Evolutionary conservation across 2,329 filamentous ascomycete species (phyloP).

Genomic region (Paecilomyces dactylethromorphus): DNA sequence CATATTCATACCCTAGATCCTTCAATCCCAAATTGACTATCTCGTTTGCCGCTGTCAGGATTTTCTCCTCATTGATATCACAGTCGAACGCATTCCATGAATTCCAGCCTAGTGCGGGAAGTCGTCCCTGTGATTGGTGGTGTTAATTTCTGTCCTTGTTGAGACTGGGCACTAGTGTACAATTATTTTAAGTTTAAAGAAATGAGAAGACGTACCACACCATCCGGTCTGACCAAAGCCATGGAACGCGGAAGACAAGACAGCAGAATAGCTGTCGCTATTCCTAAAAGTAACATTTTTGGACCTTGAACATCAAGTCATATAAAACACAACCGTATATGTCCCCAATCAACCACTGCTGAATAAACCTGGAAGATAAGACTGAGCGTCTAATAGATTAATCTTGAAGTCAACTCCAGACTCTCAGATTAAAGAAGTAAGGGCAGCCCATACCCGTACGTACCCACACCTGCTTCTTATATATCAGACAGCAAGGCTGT

Average conservation of each 20-base stretch:
- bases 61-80: conserved; percentile 39
- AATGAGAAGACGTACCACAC: conserved; percentile 15
- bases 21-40: conserved; percentile 41
- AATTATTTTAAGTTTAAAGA: background rate
- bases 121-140: conserved; percentile 12
- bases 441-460: no score
- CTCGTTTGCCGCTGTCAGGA: conserved; percentile 41
- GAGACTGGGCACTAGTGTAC: no score
- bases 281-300: conserved; percentile 1
- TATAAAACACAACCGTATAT: background rate
- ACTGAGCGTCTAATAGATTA: no score
- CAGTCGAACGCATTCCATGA: conserved; percentile 44
- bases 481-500: no score
- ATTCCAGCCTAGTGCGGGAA: conserved; percentile 38
- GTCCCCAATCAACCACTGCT: background rate
- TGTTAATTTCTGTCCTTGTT: background rate
- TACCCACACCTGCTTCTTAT: no score
- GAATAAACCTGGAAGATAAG: no score
- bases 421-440: no score
- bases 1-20: conserved; percentile 46
- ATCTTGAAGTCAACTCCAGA: no score
- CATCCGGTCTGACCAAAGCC: conserved; percentile 19
- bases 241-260: conserved; percentile 11
- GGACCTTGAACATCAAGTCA: background rate
- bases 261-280: conserved; percentile 8